A percentile compares a stretch with the other conserved stretches of the same genome.
Evolutionary conservation across 495 filamentous ascomycete species (phyloP).

Genomic region (Talaromyces ruber): DNA sequence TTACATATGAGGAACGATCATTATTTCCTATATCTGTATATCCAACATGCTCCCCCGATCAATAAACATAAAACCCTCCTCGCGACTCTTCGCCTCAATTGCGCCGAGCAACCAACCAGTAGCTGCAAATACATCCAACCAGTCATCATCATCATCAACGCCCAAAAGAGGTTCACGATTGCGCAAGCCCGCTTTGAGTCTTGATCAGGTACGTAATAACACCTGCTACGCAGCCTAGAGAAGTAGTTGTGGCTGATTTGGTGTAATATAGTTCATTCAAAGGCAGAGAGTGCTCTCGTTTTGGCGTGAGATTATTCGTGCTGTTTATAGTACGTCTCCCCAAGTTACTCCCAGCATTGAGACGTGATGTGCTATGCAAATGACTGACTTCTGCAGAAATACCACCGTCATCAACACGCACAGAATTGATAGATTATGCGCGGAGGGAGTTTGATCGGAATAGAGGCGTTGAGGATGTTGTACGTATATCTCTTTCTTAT

Average conservation of each 20-base stretch:
- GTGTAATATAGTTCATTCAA: background rate
- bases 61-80: background rate
- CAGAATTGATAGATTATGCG: slow-evolving; percentile 64
- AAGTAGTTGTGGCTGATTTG: background rate
- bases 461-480: slow-evolving; percentile 59
- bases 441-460: slow-evolving; percentile 70
- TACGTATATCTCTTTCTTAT: slow-evolving; percentile 22
- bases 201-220: background rate
- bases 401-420: slow-evolving; percentile 39
- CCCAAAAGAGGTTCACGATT: background rate
- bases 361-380: background rate
- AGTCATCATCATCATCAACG: background rate
- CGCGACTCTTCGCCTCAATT: background rate
- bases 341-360: background rate
- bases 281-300: slow-evolving; percentile 5
- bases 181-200: background rate
- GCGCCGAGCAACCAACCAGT: background rate
- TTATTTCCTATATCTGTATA: background rate
- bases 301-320: slow-evolving; percentile 6
- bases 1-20: too few species aligned
- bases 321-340: slow-evolving; percentile 4
- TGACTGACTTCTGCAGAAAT: slow-evolving; percentile 19
- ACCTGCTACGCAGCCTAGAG: background rate
- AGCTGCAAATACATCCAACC: background rate
- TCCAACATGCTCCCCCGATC: background rate